These are phyloP conservation scores for Mycotypha africana DNA, from an alignment of 371 early-diverging fungal species.

Conservation along the genomic window DNA sequence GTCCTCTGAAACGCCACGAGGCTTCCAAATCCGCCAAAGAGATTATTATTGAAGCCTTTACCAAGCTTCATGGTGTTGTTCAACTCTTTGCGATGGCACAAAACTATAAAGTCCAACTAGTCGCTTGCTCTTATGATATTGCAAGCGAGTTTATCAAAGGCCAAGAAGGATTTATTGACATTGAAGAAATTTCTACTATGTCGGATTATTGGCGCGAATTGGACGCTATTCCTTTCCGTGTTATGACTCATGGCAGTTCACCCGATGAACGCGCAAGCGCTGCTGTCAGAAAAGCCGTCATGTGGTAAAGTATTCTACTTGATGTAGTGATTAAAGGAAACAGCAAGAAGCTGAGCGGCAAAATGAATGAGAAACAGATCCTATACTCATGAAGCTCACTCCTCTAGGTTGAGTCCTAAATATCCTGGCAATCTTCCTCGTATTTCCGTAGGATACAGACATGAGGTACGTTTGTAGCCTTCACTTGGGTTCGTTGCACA, in stretches of 20 bases:
- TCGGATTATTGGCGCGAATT: conserved; percentile 69
- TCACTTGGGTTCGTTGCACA: no score
- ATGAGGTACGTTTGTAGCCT: conserved; percentile 60
- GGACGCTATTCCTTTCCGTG: conserved; percentile 68
- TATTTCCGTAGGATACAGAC: conserved; percentile 58
- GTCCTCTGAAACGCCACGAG: conserved; percentile 18
- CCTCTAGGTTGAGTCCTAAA: conserved; percentile 56
- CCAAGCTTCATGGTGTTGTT: conserved; percentile 36
- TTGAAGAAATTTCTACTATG: conserved; percentile 31
- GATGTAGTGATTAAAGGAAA: no score
- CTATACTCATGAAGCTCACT: no score
- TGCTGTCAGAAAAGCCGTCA: conserved; percentile 64
- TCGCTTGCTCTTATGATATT: conserved; percentile 35
- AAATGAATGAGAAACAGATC: no score
- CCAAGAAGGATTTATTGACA: conserved; percentile 15
- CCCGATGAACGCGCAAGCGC: conserved; percentile 72
- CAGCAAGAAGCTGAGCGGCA: background rate
- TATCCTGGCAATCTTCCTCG: conserved; percentile 70
- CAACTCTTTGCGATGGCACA: conserved; percentile 36
- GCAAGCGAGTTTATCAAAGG: conserved; percentile 18
- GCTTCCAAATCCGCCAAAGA: conserved; percentile 6
- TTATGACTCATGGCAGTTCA: conserved; percentile 49
- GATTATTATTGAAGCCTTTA: conserved; percentile 22
- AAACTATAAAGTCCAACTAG: conserved; percentile 51
- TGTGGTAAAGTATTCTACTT: conserved; percentile 40